Percentiles rank a stretch among this genome's conserved stretches.
Evolutionary conservation across 1,284 basidiomycete genomes (phyloP).

Genomic region (Hypsizygus ulmarius): DNA sequence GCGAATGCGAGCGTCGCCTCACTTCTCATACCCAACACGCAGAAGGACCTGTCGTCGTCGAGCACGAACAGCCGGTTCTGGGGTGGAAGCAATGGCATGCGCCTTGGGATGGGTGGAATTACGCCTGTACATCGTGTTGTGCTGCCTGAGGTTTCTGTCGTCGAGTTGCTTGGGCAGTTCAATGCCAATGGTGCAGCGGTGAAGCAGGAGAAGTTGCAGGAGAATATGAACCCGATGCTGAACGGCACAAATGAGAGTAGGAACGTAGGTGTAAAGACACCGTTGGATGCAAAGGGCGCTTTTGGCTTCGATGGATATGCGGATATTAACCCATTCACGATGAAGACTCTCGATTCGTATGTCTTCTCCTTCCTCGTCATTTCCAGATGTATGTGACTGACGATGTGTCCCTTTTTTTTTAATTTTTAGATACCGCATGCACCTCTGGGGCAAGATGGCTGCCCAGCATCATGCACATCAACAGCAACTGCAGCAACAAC

Average conservation of each 20-base stretch:
- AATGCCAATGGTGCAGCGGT: slow-evolving; percentile 5
- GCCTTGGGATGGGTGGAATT: slow-evolving; percentile 56
- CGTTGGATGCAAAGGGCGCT: slow-evolving; percentile 20
- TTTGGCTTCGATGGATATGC: slow-evolving; percentile 68
- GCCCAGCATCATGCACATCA: slow-evolving; percentile 38
- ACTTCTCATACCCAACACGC: slow-evolving; percentile 70
- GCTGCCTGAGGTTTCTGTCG: slow-evolving; percentile 50
- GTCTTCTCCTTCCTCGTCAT: slow-evolving; percentile 30
- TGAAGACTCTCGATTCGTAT: slow-evolving; percentile 80
- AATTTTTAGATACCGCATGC: slow-evolving; percentile 73
- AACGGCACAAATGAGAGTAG: slow-evolving; percentile 36
- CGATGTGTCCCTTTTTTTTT: neutral
- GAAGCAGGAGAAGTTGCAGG: slow-evolving; percentile 42
- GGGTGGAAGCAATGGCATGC: slow-evolving; percentile 55
- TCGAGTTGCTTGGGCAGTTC: slow-evolving; percentile 11
- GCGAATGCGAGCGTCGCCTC: slow-evolving; percentile 22
- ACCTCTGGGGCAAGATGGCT: slow-evolving; percentile 84
- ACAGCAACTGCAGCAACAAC: slow-evolving; percentile 32
- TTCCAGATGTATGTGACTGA: slow-evolving; percentile 8
- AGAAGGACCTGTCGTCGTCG: slow-evolving; percentile 78
- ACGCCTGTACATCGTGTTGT: slow-evolving; percentile 86
- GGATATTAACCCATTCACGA: slow-evolving; percentile 75
- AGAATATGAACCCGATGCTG: slow-evolving; percentile 81
- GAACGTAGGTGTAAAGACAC: slow-evolving; percentile 20
- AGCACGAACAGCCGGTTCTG: slow-evolving; percentile 62